phyloP scores from a whole-genome alignment of 805 yeast species.

The Yarrowia divulgata region DNA sequence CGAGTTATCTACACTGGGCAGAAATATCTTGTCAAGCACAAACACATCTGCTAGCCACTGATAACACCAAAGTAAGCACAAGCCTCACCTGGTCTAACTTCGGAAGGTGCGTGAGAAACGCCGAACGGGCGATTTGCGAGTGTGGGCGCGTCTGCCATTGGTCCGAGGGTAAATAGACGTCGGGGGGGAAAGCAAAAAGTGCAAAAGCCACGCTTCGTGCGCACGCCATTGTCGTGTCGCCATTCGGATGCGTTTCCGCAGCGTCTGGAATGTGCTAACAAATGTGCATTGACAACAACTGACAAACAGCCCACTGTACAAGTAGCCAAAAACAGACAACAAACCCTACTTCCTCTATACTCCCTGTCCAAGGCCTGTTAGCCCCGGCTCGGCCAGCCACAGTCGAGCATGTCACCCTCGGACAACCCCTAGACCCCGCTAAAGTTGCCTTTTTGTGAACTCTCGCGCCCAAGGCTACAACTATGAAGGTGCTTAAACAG shows the following conservation, averaged over 20 bases:
- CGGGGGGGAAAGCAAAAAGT: not conserved
- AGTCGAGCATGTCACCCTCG: too few species aligned
- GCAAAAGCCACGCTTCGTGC: conserved; percentile 4
- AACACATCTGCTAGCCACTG: not conserved
- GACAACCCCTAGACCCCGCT: not conserved
- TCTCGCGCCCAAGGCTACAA: conserved; percentile 4
- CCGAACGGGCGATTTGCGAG: conserved; percentile 11
- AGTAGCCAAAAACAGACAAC: too few species aligned
- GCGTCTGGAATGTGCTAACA: conserved; percentile 21
- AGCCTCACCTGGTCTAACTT: conserved; percentile 15
- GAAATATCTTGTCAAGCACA: too few species aligned
- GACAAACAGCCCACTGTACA: too few species aligned
- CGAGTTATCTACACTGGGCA: not conserved
- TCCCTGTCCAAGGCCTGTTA: too few species aligned
- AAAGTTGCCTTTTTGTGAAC: conserved; percentile 4
- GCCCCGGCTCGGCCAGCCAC: too few species aligned
- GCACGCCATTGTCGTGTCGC: conserved; percentile 1
- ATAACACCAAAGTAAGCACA: conserved; percentile 2
- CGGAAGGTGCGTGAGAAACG: conserved; percentile 18
- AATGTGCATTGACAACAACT: too few species aligned
- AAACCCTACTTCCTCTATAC: too few species aligned
- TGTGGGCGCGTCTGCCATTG: not conserved
- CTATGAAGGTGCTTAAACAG: not conserved
- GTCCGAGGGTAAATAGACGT: conserved; percentile 13
- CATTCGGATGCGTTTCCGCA: conserved; percentile 4